These are phyloP conservation scores for Hyphopichia wangnamkhiaoensis DNA, from an alignment of 1,139 yeast genomes.

Conservation along the genomic window DNA sequence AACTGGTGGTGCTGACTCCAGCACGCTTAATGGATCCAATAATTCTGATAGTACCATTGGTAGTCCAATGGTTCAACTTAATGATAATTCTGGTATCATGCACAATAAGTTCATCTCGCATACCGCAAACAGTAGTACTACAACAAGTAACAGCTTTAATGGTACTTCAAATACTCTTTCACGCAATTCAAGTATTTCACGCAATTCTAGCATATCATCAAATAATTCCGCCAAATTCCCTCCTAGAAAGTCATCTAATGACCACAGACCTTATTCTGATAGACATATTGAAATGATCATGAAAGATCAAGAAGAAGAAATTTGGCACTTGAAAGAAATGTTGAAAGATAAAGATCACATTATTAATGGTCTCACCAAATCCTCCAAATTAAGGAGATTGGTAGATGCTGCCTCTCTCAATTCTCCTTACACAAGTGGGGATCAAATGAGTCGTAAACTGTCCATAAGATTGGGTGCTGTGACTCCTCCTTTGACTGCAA, in stretches of 20 bases:
- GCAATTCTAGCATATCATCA: constrained; percentile 2
- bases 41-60: neutral
- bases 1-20: neutral
- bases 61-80: neutral
- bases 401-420: constrained; percentile 37
- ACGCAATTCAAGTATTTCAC: constrained; percentile 2
- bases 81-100: neutral
- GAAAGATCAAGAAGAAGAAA: constrained; percentile 70
- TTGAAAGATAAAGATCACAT: constrained; percentile 73
- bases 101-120: constrained; percentile 10
- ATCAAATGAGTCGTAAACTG: constrained; percentile 1
- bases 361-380: constrained; percentile 69
- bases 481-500: constrained; percentile 3
- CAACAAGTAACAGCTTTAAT: constrained; percentile 4
- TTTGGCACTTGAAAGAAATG: constrained; percentile 60
- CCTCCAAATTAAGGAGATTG: constrained; percentile 52
- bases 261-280: constrained; percentile 6
- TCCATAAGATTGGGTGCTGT: constrained; percentile 4
- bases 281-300: constrained; percentile 28
- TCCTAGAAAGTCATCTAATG: constrained; percentile 1
- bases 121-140: constrained; percentile 11
- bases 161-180: neutral
- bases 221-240: neutral
- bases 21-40: neutral
- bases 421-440: neutral